Evolutionary conservation across 2,329 filamentous ascomycete genomes (phyloP).

Genomic region (Neonectria faginata): DNA sequence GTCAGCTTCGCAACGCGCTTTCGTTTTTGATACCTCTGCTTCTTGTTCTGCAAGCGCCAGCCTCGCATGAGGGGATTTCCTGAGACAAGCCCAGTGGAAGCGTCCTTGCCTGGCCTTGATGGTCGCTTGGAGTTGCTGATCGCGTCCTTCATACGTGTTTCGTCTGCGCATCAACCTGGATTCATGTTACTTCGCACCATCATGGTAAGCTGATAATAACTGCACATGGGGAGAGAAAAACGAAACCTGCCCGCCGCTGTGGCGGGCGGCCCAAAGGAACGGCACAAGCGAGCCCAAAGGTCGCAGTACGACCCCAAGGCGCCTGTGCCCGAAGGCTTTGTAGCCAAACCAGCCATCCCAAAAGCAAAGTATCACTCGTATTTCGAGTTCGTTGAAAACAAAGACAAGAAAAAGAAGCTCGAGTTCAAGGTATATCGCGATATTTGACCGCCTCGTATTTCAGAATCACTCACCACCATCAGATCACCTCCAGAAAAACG

Average conservation of each 20-base stretch:
- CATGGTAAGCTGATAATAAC: constrained; percentile 46
- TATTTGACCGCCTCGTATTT: constrained; percentile 29
- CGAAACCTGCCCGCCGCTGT: constrained; percentile 48
- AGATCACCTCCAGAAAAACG: constrained; percentile 64
- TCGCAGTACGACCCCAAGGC: constrained; percentile 50
- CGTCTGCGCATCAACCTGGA: constrained; percentile 27
- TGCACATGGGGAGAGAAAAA: constrained; percentile 53
- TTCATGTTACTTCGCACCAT: constrained; percentile 32
- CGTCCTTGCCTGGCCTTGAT: constrained; percentile 34
- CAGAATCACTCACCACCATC: constrained; percentile 46
- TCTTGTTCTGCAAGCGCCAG: constrained; percentile 10
- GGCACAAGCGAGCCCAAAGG: constrained; percentile 50
- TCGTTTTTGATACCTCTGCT: constrained; percentile 15
- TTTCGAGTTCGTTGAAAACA: constrained; percentile 74
- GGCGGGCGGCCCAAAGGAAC: constrained; percentile 51
- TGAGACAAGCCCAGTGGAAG: constrained; percentile 27
- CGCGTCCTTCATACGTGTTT: constrained; percentile 33
- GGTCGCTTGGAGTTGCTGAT: constrained; percentile 35
- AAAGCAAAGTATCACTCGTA: constrained; percentile 70
- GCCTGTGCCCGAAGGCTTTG: constrained; percentile 51
- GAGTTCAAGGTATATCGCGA: constrained; percentile 66
- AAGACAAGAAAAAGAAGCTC: constrained; percentile 72
- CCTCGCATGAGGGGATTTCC: constrained; percentile 29
- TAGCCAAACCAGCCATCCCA: constrained; percentile 54
- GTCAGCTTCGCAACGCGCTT: constrained; percentile 30